These are phyloP conservation scores for Dendrobium officinale DNA, from an alignment of 106 monocot species.

Conservation along the genomic window DNA sequence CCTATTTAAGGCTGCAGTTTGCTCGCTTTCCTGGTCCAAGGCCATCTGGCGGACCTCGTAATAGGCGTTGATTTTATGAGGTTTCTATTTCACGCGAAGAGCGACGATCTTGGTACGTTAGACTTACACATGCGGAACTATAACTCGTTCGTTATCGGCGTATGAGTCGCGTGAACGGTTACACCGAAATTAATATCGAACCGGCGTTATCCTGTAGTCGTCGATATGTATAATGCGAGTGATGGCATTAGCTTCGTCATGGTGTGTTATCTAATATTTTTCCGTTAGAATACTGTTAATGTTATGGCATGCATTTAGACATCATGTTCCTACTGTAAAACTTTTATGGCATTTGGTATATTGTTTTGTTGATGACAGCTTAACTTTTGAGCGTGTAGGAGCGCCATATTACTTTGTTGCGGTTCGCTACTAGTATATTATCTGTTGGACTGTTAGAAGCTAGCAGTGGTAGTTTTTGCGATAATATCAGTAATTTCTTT, in stretches of 20 bases:
- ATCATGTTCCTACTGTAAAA: not conserved
- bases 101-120: not conserved
- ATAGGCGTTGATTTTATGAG: constrained; percentile 19
- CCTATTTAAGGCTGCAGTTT: constrained; percentile 40
- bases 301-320: not conserved
- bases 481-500: too few relatives aligned
- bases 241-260: not conserved
- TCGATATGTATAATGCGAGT: not conserved
- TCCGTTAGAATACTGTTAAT: not conserved
- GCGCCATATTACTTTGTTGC: not conserved
- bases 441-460: not conserved
- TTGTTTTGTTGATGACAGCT: not conserved
- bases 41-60: constrained; percentile 29
- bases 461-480: too few relatives aligned
- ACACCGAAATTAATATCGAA: not conserved
- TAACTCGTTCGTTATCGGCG: not conserved
- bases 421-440: not conserved
- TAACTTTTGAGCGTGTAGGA: not conserved
- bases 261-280: not conserved
- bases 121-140: not conserved
- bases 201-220: not conserved
- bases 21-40: constrained; percentile 43
- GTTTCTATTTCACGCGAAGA: constrained; percentile 8
- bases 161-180: constrained; percentile 4
- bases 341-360: constrained; percentile 1